A percentile compares a stretch with the other conserved stretches of the same genome.
Conservation (phyloP, 306 rosid genomes). For the Cucumis hystrix region DNA sequence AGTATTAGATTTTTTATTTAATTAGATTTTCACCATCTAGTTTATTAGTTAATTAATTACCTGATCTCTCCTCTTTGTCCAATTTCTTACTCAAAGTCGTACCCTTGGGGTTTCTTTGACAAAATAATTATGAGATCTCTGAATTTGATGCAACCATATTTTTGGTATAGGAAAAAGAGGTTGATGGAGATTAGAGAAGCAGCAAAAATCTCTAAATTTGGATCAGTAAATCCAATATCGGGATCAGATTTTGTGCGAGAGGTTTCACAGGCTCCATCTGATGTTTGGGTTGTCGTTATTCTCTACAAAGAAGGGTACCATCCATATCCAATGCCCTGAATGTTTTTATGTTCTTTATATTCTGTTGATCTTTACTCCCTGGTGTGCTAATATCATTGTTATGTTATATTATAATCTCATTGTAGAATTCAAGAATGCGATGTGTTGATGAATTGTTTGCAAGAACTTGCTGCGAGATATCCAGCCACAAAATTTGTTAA, state of each 20-base stretch:
- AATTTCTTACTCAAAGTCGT: background rate
- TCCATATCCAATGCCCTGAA: background rate
- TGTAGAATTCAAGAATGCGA: constrained; percentile 64
- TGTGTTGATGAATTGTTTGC: constrained; percentile 74
- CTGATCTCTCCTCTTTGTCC: background rate
- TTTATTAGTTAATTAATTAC: background rate
- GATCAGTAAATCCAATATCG: constrained; percentile 72
- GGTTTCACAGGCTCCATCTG: constrained; percentile 93
- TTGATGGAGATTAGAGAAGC: constrained; percentile 75
- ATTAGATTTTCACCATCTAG: background rate
- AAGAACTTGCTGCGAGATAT: constrained; percentile 64
- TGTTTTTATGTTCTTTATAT: background rate
- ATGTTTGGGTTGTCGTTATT: constrained; percentile 95
- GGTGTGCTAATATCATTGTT: constrained; percentile 1
- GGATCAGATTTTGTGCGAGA: constrained; percentile 95
- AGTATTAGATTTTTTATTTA: background rate
- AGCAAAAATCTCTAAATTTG: constrained; percentile 64
- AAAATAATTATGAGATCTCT: background rate
- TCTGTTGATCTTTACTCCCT: background rate
- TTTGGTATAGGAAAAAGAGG: constrained; percentile 71
- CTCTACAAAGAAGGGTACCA: constrained; percentile 88
- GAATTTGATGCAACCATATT: background rate
- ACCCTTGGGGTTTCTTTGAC: background rate
- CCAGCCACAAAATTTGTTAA: constrained; percentile 93
- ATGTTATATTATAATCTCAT: background rate